Evolutionary conservation across 108 stramenopile genomes (phyloP).

Genomic region (Skeletonema potamos): DNA sequence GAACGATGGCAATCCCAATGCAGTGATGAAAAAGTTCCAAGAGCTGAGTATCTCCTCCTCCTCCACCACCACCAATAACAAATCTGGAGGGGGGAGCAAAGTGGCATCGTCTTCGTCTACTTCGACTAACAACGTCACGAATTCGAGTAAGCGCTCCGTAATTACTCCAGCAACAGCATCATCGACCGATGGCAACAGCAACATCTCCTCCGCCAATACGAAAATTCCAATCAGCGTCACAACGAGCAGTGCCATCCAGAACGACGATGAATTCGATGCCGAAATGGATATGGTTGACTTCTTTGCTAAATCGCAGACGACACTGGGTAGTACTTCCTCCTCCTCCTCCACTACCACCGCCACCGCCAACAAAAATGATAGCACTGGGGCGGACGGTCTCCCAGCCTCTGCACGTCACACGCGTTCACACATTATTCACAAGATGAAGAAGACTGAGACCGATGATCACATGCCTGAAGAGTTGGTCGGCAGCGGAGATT

Average conservation of each 20-base stretch:
- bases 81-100: neutral
- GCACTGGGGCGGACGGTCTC: neutral
- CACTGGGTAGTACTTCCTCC: neutral
- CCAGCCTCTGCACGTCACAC: neutral
- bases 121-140: neutral
- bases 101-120: neutral
- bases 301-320: constrained; percentile 23
- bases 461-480: constrained; percentile 43
- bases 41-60: neutral
- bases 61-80: neutral
- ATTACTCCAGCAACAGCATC: neutral
- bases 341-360: neutral
- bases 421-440: neutral
- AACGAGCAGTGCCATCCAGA: constrained; percentile 1
- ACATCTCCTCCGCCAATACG: constrained; percentile 12
- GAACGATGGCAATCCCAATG: neutral
- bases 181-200: neutral
- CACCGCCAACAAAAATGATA: neutral
- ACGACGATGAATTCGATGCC: constrained; percentile 45
- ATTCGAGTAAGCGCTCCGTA: neutral
- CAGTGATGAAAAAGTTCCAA: neutral
- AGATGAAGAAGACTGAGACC: neutral
- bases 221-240: constrained; percentile 29
- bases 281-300: constrained; percentile 50
- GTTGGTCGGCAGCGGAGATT: constrained; percentile 1